These are phyloP conservation scores for Ogataea paradorogensis DNA, from an alignment of 805 yeast species.

Conservation along the genomic window DNA sequence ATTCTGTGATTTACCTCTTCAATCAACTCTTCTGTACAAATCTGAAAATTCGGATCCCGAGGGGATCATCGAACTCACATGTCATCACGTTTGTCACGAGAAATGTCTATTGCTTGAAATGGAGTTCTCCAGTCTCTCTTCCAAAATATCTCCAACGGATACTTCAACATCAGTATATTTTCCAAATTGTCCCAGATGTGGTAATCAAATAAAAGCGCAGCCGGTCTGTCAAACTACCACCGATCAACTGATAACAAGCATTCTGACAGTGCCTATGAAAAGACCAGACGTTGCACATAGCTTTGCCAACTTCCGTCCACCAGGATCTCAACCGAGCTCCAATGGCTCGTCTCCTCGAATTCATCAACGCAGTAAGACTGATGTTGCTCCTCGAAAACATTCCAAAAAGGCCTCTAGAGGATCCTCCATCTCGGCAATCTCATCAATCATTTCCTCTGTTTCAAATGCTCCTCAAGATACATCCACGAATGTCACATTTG, in stretches of 20 bases:
- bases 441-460: slow-evolving; percentile 35
- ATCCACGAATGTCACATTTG: slow-evolving; percentile 1
- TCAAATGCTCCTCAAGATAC: slow-evolving; percentile 16
- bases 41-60: slow-evolving; percentile 34
- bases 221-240: slow-evolving; percentile 22
- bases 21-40: slow-evolving; percentile 36
- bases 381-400: slow-evolving; percentile 11
- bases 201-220: slow-evolving; percentile 15
- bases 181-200: slow-evolving; percentile 29
- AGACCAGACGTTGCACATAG: slow-evolving; percentile 9
- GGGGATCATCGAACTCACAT: slow-evolving; percentile 44
- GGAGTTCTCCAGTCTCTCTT: slow-evolving; percentile 21
- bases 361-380: slow-evolving; percentile 1
- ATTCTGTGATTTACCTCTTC: slow-evolving; percentile 51
- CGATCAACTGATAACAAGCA: slow-evolving; percentile 20
- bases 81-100: slow-evolving; percentile 58
- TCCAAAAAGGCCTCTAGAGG: slow-evolving; percentile 33
- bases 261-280: slow-evolving; percentile 12
- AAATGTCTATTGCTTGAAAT: slow-evolving; percentile 49
- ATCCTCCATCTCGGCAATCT: slow-evolving; percentile 32
- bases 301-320: slow-evolving; percentile 3
- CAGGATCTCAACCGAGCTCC: slow-evolving; percentile 6
- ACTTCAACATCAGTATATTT: slow-evolving; percentile 16
- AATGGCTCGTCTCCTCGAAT: slow-evolving; percentile 4
- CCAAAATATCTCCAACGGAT: slow-evolving; percentile 3